Evolutionary conservation across 2,329 filamentous ascomycete species (phyloP).

Genomic region (Didymella glomerata): DNA sequence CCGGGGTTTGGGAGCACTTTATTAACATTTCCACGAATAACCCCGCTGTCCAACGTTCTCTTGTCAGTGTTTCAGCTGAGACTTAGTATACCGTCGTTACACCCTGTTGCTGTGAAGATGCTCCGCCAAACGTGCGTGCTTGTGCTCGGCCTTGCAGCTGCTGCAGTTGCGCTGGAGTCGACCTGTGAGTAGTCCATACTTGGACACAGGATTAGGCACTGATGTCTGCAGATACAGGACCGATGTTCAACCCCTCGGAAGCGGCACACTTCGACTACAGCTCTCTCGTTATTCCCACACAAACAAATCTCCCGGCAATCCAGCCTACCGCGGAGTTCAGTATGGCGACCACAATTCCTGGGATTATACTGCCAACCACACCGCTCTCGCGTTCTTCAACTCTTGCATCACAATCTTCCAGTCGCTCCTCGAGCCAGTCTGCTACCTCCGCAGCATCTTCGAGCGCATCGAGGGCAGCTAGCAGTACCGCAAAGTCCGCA

Average conservation of each 20-base stretch:
- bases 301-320: slow-evolving; percentile 20
- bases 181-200: background rate
- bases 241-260: slow-evolving; percentile 31
- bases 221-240: slow-evolving; percentile 26
- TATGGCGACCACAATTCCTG: slow-evolving; percentile 18
- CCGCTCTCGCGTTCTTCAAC: slow-evolving; percentile 10
- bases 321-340: slow-evolving; percentile 17
- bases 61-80: slow-evolving; percentile 6
- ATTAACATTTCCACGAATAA: slow-evolving; percentile 2
- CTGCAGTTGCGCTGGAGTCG: slow-evolving; percentile 9
- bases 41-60: background rate
- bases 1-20: slow-evolving; percentile 1
- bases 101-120: slow-evolving; percentile 15
- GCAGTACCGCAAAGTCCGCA: slow-evolving; percentile 6
- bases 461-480: slow-evolving; percentile 14
- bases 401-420: background rate
- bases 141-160: slow-evolving; percentile 22
- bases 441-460: slow-evolving; percentile 13
- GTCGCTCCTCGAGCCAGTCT: slow-evolving; percentile 7
- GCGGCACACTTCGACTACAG: slow-evolving; percentile 32
- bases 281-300: slow-evolving; percentile 28
- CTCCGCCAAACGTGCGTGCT: slow-evolving; percentile 23
- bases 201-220: background rate
- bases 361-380: slow-evolving; percentile 7
- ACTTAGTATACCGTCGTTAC: slow-evolving; percentile 1